Evolutionary conservation across 2,329 filamentous ascomycete genomes (phyloP).

Genomic region (Erysiphe neolycopersici): DNA sequence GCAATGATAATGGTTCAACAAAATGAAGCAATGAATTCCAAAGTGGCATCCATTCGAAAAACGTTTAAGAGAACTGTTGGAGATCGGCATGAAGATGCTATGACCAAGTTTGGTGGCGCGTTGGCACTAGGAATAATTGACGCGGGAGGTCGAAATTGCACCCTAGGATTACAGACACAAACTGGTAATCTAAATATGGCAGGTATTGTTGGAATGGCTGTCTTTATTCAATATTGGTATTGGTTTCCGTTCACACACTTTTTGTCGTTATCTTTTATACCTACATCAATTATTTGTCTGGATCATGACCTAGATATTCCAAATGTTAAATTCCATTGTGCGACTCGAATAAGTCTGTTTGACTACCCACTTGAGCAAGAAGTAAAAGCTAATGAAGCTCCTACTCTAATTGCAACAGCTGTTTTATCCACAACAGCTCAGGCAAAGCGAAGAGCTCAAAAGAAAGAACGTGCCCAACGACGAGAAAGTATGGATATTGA

Average conservation of each 20-base stretch:
- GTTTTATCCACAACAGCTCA: slow-evolving; percentile 92
- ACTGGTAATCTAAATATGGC: slow-evolving; percentile 98
- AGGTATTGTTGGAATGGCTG: slow-evolving; percentile 88
- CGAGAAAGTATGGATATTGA: slow-evolving; percentile 93
- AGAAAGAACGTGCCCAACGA: slow-evolving; percentile 73
- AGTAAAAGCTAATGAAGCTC: slow-evolving; percentile 79
- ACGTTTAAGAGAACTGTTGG: slow-evolving; percentile 80
- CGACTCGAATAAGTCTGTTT: slow-evolving; percentile 80
- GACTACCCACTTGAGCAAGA: slow-evolving; percentile 96
- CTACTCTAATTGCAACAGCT: slow-evolving; percentile 80
- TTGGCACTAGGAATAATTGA: slow-evolving; percentile 92
- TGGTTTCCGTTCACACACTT: slow-evolving; percentile 99
- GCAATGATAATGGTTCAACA: slow-evolving; percentile 99
- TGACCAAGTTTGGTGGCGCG: slow-evolving; percentile 95
- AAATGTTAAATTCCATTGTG: slow-evolving; percentile 85
- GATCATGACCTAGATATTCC: slow-evolving; percentile 86
- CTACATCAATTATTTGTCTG: slow-evolving; percentile 81
- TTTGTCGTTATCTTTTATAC: slow-evolving; percentile 84
- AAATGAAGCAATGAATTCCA: slow-evolving; percentile 95
- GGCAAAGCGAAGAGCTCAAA: slow-evolving; percentile 79
- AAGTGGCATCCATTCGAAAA: slow-evolving; percentile 75
- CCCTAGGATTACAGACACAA: slow-evolving; percentile 89
- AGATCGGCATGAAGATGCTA: slow-evolving; percentile 91
- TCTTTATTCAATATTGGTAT: slow-evolving; percentile 99
- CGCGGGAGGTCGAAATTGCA: slow-evolving; percentile 92